These are phyloP conservation scores for Neurospora sp. DNA, from an alignment of 495 filamentous ascomycete genomes.

Conservation along the genomic window DNA sequence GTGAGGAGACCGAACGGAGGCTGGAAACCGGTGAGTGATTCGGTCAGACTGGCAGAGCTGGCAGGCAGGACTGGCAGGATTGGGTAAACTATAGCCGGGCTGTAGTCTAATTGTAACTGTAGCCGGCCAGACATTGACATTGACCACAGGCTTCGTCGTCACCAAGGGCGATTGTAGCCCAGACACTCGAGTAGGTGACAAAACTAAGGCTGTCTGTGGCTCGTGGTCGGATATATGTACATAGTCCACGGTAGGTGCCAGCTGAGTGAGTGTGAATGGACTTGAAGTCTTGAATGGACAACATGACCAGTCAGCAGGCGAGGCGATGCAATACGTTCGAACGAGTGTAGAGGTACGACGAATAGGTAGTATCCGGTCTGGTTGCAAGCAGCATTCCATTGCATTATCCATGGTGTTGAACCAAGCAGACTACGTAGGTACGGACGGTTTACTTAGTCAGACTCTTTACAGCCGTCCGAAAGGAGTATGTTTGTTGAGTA, in stretches of 20 bases:
- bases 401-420: too few relatives aligned
- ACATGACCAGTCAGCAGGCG: too few relatives aligned
- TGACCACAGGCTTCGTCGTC: background rate
- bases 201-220: background rate
- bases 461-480: too few relatives aligned
- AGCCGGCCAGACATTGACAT: background rate
- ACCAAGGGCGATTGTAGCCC: background rate
- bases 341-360: background rate
- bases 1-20: background rate
- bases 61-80: background rate
- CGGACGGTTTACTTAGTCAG: too few relatives aligned
- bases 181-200: background rate
- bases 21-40: background rate
- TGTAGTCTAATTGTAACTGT: background rate
- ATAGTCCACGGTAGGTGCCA: background rate
- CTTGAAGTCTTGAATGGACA: too few relatives aligned
- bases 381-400: too few relatives aligned
- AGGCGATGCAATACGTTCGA: too few relatives aligned
- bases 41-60: background rate
- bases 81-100: too few relatives aligned
- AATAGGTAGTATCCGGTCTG: too few relatives aligned
- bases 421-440: too few relatives aligned
- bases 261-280: background rate
- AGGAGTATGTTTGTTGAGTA: too few relatives aligned
- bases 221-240: background rate